These are phyloP conservation scores for Ogataea wickerhamii DNA, from an alignment of 805 yeast genomes.

Conservation along the genomic window DNA sequence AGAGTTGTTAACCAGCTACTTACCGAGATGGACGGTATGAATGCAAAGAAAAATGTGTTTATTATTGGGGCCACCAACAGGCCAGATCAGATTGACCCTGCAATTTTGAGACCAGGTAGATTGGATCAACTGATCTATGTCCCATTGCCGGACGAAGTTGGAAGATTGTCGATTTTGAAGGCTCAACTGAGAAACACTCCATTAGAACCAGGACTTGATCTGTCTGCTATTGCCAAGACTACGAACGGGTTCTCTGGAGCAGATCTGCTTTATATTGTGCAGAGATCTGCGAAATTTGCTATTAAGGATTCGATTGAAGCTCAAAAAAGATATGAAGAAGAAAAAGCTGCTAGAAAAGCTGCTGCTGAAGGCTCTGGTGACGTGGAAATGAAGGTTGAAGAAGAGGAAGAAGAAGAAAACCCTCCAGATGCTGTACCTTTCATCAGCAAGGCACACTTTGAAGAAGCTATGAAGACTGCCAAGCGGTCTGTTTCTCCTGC, in stretches of 20 bases:
- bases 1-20: slow-evolving; percentile 93
- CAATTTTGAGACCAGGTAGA: slow-evolving; percentile 97
- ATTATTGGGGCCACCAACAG: slow-evolving; percentile 99
- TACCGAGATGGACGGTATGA: slow-evolving; percentile 99
- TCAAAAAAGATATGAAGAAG: slow-evolving; percentile 43
- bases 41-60: slow-evolving; percentile 97
- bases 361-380: slow-evolving; percentile 36
- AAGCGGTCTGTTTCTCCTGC: slow-evolving; percentile 96
- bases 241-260: slow-evolving; percentile 99
- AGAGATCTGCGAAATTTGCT: slow-evolving; percentile 98
- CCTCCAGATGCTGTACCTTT: slow-evolving; percentile 94
- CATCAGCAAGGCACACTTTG: slow-evolving; percentile 90
- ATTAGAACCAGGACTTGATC: slow-evolving; percentile 92
- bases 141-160: slow-evolving; percentile 95
- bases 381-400: slow-evolving; percentile 30
- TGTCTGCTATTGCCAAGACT: slow-evolving; percentile 82
- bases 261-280: slow-evolving; percentile 93
- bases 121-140: slow-evolving; percentile 97
- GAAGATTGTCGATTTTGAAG: slow-evolving; percentile 85
- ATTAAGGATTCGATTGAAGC: slow-evolving; percentile 98
- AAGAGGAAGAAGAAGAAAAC: slow-evolving; percentile 50
- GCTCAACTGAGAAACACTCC: slow-evolving; percentile 99
- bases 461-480: slow-evolving; percentile 99
- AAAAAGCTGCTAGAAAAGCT: slow-evolving; percentile 50
- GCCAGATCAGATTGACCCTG: slow-evolving; percentile 99